phyloP scores from a whole-genome alignment of 305 asterid genomes.

The Caryopteris hybrid region DNA sequence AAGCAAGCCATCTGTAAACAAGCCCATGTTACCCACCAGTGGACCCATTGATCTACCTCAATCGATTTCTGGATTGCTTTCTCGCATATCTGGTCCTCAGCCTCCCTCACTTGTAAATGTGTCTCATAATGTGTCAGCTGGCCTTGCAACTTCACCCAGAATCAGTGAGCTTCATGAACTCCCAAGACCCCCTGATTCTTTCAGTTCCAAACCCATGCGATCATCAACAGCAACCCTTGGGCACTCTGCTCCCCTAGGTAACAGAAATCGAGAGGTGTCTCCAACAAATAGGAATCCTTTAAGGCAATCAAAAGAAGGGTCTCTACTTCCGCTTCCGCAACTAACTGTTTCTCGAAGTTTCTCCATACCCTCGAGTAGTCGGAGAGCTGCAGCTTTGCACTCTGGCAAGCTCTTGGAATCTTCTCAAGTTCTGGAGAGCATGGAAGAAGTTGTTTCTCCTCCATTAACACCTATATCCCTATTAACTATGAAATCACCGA shows the following conservation, averaged over 20 bases:
- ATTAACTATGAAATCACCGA: constrained; percentile 49
- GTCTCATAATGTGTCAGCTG: constrained; percentile 58
- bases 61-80: constrained; percentile 42
- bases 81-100: constrained; percentile 43
- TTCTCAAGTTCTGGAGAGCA: constrained; percentile 41
- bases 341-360: constrained; percentile 70
- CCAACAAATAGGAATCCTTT: constrained; percentile 55
- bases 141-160: constrained; percentile 74
- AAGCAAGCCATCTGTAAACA: constrained; percentile 66
- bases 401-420: constrained; percentile 57
- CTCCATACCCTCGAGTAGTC: constrained; percentile 72
- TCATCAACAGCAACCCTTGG: constrained; percentile 50
- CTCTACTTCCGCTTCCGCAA: constrained; percentile 78
- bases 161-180: constrained; percentile 97
- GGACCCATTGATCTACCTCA: constrained; percentile 63
- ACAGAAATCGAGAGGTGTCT: constrained; percentile 60
- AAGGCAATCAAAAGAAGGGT: constrained; percentile 45
- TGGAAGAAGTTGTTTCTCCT: constrained; percentile 66
- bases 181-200: constrained; percentile 89
- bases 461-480: constrained; percentile 73
- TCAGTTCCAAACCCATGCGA: constrained; percentile 45
- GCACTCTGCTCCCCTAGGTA: constrained; percentile 80
- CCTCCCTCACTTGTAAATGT: constrained; percentile 39
- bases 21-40: constrained; percentile 41
- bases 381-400: constrained; percentile 44